Base-by-base conservation (phyloP, 78 protist species). In the Cavenderia fasciculata region DNA sequence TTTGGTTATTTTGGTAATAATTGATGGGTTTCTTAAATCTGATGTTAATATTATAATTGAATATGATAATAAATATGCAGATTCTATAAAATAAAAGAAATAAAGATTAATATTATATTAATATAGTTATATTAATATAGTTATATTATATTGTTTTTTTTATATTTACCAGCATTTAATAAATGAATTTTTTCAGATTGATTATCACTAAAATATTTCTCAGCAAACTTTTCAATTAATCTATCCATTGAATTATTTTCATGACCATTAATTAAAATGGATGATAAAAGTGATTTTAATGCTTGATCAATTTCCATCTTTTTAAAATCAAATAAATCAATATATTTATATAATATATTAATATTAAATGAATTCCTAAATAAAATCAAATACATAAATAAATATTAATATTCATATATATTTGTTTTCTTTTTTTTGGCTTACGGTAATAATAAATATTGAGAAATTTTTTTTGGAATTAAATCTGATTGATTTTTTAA, bases 201-300 rank as follows among this genome's bases (percentile, higher is more conserved):
- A 34, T 61, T 40, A 54, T 79, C 88, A 40, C 40, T 46, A 41
- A 79, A 95, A 77, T 68, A 98, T 21, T 97, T 63, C 73, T 90
- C 97, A 5, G 99, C 99, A 71, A 98, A 98, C 84, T 96, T 97
- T 62, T 97, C 99, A 96, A 98, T 92, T 85, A 98, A 92, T 8
- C 98, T 94, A 73, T 98, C 98, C 44, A 98, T 97, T 41, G 95
- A 92, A 74, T 94, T 97, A 34, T 96, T 97, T 73, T 98, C 99
- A 41, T 12, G n/a, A n/a, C 99, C 99, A 6, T 97, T 97, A n/a
- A 98, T 74, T 25, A 91, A 77, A 76, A 98, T 97, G 2, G 70
- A 47, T 25, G 75, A 41, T 44, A 97, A 76, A 74, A 97, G 85
- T 23, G 43, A 18, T 14, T 98, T 86, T 63, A 98, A 75, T 18